Conservation (phyloP, 331 rosid genomes). For the Cucumis variabilis region DNA sequence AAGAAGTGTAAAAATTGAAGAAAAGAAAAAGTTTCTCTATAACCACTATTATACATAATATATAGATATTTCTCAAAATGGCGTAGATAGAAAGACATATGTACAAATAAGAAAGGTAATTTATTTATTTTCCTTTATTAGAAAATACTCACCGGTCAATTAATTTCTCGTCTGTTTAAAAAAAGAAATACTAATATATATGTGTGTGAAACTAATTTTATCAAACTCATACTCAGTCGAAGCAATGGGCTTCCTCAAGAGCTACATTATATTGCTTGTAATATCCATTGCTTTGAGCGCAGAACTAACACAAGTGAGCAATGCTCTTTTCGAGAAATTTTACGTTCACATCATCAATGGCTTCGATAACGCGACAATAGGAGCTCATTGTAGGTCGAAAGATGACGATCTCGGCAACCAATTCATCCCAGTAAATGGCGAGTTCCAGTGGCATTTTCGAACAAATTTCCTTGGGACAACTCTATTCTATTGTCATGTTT, state of each 20-base stretch:
- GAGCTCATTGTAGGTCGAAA: conserved; percentile 25
- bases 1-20: too few relatives aligned
- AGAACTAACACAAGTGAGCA: conserved; percentile 1
- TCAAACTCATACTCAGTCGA: not conserved
- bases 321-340: not conserved
- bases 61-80: too few relatives aligned
- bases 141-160: not conserved
- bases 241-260: not conserved
- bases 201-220: not conserved
- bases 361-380: not conserved
- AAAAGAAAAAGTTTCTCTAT: too few relatives aligned
- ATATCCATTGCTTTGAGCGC: not conserved
- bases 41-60: too few relatives aligned
- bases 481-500: not conserved
- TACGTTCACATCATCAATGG: not conserved
- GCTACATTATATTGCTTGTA: not conserved
- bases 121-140: too few relatives aligned
- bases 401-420: not conserved
- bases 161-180: not conserved
- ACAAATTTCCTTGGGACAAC: not conserved
- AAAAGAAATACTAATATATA: not conserved
- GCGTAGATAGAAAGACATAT: too few relatives aligned
- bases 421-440: not conserved
- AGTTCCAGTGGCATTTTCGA: not conserved
- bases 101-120: too few relatives aligned